Conservation (phyloP, 805 yeast species). For the Cyberlindnera mississippiensis region DNA sequence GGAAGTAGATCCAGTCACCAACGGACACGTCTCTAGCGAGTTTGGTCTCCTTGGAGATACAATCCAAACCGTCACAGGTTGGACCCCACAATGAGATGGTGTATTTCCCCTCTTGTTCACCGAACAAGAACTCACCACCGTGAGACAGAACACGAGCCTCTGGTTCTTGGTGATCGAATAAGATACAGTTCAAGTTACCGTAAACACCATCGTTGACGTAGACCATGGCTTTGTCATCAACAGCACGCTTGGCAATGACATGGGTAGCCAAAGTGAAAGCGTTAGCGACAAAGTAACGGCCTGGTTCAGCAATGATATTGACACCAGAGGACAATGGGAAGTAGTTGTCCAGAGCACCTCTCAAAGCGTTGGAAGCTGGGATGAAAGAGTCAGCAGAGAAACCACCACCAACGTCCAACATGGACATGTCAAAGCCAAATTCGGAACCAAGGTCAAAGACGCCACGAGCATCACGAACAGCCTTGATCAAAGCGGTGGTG, state of each 20-base stretch:
- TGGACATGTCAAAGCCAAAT: slow-evolving; percentile 44
- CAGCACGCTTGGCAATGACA: slow-evolving; percentile 77
- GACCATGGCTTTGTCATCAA: slow-evolving; percentile 54
- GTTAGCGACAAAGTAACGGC: slow-evolving; percentile 80
- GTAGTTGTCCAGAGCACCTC: slow-evolving; percentile 46
- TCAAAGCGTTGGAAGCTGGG: slow-evolving; percentile 54
- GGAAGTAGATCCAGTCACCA: slow-evolving; percentile 92
- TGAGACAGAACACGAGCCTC: slow-evolving; percentile 62
- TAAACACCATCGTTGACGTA: slow-evolving; percentile 94
- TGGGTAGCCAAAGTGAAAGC: slow-evolving; percentile 83
- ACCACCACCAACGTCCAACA: slow-evolving; percentile 93
- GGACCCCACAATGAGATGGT: slow-evolving; percentile 93
- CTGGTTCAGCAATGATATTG: slow-evolving; percentile 84
- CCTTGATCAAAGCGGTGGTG: slow-evolving; percentile 58
- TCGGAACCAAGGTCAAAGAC: slow-evolving; percentile 59
- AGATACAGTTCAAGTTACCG: slow-evolving; percentile 90
- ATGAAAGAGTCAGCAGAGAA: slow-evolving; percentile 63
- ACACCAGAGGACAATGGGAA: slow-evolving; percentile 50
- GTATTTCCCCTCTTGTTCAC: slow-evolving; percentile 29
- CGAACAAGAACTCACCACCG: slow-evolving; percentile 42
- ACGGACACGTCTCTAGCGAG: slow-evolving; percentile 61
- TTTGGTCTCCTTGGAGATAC: slow-evolving; percentile 51
- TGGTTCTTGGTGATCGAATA: slow-evolving; percentile 88
- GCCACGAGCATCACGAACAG: slow-evolving; percentile 63
- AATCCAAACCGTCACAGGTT: slow-evolving; percentile 95